phyloP scores from a whole-genome alignment of 1,139 yeast species.

The Magnusiomyces suaveolens region DNA sequence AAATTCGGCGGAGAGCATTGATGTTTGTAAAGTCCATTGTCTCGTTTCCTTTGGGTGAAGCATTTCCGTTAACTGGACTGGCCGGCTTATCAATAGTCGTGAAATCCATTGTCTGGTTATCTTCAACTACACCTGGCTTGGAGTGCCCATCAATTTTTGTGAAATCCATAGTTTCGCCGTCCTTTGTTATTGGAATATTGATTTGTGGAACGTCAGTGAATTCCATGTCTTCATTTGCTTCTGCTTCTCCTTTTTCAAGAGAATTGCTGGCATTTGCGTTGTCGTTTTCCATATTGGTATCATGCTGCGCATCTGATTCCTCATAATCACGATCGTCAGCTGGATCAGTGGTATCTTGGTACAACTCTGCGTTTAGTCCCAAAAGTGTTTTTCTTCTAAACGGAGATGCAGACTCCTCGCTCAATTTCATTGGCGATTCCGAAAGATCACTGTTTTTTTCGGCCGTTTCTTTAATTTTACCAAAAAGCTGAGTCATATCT shows the following conservation, averaged over 20 bases:
- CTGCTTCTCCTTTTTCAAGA: neutral
- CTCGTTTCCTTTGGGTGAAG: neutral
- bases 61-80: neutral
- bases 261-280: neutral
- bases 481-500: conserved; percentile 19
- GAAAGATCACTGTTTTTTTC: neutral
- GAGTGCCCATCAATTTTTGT: neutral
- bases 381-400: neutral
- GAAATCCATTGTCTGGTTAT: conserved; percentile 18
- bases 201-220: neutral
- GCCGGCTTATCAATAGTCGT: conserved; percentile 12
- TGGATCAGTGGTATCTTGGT: neutral
- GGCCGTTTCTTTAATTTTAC: conserved; percentile 7
- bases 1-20: too few relatives aligned
- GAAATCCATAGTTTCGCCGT: conserved; percentile 7
- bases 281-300: too few relatives aligned
- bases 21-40: neutral
- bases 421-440: neutral
- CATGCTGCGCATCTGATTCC: too few relatives aligned
- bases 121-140: conserved; percentile 3
- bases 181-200: neutral
- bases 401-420: neutral
- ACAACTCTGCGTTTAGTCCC: neutral
- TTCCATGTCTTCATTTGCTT: conserved; percentile 8
- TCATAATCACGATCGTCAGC: neutral